Percentiles rank a stretch among this genome's conserved stretches.
phyloP scores from a whole-genome alignment of 305 asterid species.

The Ilex paraguariensis region DNA sequence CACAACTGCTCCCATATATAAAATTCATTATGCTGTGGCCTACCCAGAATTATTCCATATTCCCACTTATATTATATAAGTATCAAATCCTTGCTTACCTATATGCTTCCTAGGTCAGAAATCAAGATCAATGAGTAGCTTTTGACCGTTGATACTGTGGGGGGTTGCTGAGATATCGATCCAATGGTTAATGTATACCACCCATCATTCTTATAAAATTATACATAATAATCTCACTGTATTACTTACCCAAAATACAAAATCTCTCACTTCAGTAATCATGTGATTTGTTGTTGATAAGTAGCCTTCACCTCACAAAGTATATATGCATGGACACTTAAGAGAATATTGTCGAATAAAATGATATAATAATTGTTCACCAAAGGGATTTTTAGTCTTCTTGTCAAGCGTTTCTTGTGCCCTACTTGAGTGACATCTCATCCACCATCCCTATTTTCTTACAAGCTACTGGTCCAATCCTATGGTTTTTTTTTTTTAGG shows the following conservation, averaged over 20 bases:
- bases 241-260: background rate
- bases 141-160: conserved; percentile 23
- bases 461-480: conserved; percentile 4
- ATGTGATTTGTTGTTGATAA: background rate
- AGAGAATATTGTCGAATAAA: conserved; percentile 17
- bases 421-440: conserved; percentile 86
- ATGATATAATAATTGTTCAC: conserved; percentile 16
- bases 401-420: conserved; percentile 37
- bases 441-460: conserved; percentile 31
- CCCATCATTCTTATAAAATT: background rate
- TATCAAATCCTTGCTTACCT: conserved; percentile 27
- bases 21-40: conserved; percentile 11
- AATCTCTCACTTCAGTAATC: background rate
- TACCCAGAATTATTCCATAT: conserved; percentile 14
- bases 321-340: conserved; percentile 23
- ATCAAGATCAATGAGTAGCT: background rate
- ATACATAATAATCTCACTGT: background rate
- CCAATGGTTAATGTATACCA: conserved; percentile 13
- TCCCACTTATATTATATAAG: conserved; percentile 32
- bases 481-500: too few relatives aligned
- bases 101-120: conserved; percentile 11
- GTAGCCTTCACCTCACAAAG: background rate
- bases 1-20: conserved; percentile 32
- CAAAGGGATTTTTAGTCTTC: conserved; percentile 30
- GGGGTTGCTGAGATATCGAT: conserved; percentile 39